These are phyloP conservation scores for Fraxinus anomala DNA, from an alignment of 257 asterid genomes.

Conservation along the genomic window DNA sequence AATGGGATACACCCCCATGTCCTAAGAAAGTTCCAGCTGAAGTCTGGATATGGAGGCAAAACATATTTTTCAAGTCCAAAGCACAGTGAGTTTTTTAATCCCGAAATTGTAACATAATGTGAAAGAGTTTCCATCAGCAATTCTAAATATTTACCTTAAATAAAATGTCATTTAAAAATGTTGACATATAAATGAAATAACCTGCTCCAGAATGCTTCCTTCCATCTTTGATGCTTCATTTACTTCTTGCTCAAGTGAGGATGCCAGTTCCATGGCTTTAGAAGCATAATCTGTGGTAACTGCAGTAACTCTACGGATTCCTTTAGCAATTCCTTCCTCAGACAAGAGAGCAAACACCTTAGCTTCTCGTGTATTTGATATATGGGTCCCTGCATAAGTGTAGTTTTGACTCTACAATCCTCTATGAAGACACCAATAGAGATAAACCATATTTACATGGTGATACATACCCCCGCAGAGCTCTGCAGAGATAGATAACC, in stretches of 20 bases:
- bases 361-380: slow-evolving; percentile 90
- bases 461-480: slow-evolving; percentile 85
- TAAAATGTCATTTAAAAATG: neutral
- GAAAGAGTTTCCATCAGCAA: slow-evolving; percentile 11
- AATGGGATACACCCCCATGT: no score
- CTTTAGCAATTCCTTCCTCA: slow-evolving; percentile 98
- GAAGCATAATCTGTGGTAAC: slow-evolving; percentile 77
- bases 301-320: slow-evolving; percentile 91
- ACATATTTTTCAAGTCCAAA: slow-evolving; percentile 3
- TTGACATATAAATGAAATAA: slow-evolving; percentile 28
- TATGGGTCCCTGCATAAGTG: slow-evolving; percentile 76
- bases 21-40: neutral
- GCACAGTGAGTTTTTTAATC: no score
- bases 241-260: slow-evolving; percentile 72
- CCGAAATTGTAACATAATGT: no score
- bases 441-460: slow-evolving; percentile 15
- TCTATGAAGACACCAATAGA: neutral
- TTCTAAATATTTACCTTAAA: neutral
- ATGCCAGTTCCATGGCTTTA: slow-evolving; percentile 73
- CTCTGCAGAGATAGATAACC: slow-evolving; percentile 84
- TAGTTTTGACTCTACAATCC: slow-evolving; percentile 20
- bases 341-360: slow-evolving; percentile 87
- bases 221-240: slow-evolving; percentile 69
- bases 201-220: slow-evolving; percentile 91
- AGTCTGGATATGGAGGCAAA: neutral